These are phyloP conservation scores for Casuarina equisetifolia DNA, from an alignment of 306 rosid species.

Conservation along the genomic window DNA sequence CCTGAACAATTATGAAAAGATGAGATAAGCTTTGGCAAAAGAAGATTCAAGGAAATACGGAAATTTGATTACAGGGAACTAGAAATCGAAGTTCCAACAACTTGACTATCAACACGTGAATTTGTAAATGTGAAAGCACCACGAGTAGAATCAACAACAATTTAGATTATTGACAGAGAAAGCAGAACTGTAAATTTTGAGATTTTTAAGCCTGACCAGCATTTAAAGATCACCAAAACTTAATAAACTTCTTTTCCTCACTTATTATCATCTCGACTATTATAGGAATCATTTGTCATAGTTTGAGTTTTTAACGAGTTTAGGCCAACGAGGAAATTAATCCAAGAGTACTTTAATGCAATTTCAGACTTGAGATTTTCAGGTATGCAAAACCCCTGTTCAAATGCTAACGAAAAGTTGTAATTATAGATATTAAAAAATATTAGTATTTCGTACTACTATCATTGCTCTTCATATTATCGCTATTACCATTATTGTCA, in stretches of 20 bases:
- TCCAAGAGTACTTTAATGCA: too few relatives aligned
- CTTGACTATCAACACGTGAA: neutral
- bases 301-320: neutral
- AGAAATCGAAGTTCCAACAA: slow-evolving; percentile 20
- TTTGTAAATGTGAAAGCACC: neutral
- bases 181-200: neutral
- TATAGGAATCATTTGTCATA: neutral
- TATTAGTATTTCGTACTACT: too few relatives aligned
- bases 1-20: slow-evolving; percentile 41
- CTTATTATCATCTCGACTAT: neutral
- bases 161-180: slow-evolving; percentile 9
- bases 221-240: neutral
- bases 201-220: neutral
- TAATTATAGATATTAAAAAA: too few relatives aligned
- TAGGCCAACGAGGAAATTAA: neutral
- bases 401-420: too few relatives aligned
- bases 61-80: slow-evolving; percentile 15
- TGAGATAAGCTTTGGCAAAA: slow-evolving; percentile 19
- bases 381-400: too few relatives aligned
- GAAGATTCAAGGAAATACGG: slow-evolving; percentile 17
- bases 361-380: too few relatives aligned
- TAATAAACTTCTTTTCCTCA: neutral
- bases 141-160: slow-evolving; percentile 3
- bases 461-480: too few relatives aligned
- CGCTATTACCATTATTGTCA: too few relatives aligned